Evolutionary conservation across 1,284 basidiomycete genomes (phyloP).

Genomic region (Phylloporus sp.): DNA sequence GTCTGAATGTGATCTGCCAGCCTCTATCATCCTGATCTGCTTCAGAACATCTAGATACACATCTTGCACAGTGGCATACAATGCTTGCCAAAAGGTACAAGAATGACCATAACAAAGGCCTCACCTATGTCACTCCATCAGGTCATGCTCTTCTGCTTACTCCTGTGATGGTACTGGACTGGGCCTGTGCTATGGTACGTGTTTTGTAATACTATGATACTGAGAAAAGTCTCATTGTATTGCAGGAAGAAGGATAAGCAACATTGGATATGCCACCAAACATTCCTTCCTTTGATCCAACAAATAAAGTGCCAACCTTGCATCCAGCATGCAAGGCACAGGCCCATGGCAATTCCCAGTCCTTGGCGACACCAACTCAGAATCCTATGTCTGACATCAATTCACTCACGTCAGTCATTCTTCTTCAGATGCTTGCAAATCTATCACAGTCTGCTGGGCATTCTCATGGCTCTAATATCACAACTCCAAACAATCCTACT

Average conservation of each 20-base stretch:
- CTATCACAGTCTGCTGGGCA: background rate
- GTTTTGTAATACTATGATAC: too few relatives aligned
- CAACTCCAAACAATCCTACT: background rate
- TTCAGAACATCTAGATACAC: background rate
- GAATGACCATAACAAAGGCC: background rate
- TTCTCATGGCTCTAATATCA: background rate
- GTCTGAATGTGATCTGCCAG: too few relatives aligned
- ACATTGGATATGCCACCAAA: conserved; percentile 7
- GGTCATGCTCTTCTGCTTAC: background rate
- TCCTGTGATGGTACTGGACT: conserved; percentile 9
- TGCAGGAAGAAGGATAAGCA: conserved; percentile 13
- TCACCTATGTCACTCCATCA: conserved; percentile 2
- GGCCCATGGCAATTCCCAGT: background rate
- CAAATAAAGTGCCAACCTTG: conserved; percentile 4
- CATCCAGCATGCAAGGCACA: conserved; percentile 6
- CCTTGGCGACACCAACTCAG: background rate
- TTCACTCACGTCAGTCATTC: background rate
- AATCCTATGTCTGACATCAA: background rate
- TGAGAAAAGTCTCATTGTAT: background rate
- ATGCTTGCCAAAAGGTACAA: background rate
- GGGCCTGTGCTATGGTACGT: too few relatives aligned
- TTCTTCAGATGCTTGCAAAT: background rate
- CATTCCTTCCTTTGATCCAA: conserved; percentile 1
- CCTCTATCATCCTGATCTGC: too few relatives aligned
- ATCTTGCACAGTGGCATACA: background rate